These are phyloP conservation scores for Aaosphaeria arxii DNA, from an alignment of 2,329 filamentous ascomycete genomes.

Conservation along the genomic window DNA sequence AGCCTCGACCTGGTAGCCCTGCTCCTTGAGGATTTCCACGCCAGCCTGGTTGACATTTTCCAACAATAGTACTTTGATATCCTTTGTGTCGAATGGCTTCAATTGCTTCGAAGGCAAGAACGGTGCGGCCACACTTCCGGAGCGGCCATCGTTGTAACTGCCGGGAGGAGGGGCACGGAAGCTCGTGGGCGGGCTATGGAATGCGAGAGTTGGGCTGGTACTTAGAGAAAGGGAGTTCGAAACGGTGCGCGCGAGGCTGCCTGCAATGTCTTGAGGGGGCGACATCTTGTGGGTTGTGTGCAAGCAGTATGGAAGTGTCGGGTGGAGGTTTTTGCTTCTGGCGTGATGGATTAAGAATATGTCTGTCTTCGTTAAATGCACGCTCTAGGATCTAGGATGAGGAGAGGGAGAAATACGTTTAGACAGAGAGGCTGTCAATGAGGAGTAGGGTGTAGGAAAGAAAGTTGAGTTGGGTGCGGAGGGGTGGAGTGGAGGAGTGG, in stretches of 20 bases:
- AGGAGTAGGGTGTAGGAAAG: too few relatives aligned
- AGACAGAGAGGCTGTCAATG: too few relatives aligned
- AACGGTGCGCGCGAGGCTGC: slow-evolving; percentile 43
- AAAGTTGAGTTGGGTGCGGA: too few relatives aligned
- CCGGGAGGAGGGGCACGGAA: slow-evolving; percentile 37
- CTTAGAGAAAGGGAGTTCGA: slow-evolving; percentile 66
- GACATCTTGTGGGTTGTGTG: slow-evolving; percentile 17
- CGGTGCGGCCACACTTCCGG: slow-evolving; percentile 23
- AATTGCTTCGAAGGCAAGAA: slow-evolving; percentile 65
- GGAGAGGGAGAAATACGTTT: neutral
- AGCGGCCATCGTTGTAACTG: slow-evolving; percentile 35
- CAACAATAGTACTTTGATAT: slow-evolving; percentile 92
- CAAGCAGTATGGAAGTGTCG: neutral
- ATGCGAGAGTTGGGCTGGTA: slow-evolving; percentile 70
- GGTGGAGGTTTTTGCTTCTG: neutral
- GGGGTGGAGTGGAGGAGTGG: too few relatives aligned
- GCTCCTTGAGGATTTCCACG: slow-evolving; percentile 72
- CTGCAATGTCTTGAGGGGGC: slow-evolving; percentile 35
- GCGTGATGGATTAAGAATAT: neutral
- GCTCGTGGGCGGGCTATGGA: slow-evolving; percentile 70
- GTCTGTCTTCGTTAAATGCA: too few relatives aligned
- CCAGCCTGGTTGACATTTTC: slow-evolving; percentile 96
- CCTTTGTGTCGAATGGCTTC: slow-evolving; percentile 92
- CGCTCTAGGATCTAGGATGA: neutral
- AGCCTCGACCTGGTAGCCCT: slow-evolving; percentile 95